These are phyloP conservation scores for Mycosphaerella arachidis DNA, from an alignment of 2,329 filamentous ascomycete species.

Conservation along the genomic window DNA sequence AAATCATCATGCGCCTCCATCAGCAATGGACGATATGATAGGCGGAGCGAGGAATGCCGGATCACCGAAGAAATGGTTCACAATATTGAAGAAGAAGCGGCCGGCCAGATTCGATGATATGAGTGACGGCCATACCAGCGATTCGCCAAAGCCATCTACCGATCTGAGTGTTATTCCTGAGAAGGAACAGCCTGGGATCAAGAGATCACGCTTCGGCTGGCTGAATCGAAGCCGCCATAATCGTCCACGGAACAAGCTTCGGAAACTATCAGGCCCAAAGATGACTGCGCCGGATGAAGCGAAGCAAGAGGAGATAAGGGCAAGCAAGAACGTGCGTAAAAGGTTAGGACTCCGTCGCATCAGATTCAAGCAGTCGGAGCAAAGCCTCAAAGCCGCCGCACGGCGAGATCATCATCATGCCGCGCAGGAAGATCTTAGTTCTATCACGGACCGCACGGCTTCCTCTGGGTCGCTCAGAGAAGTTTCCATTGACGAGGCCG, in stretches of 20 bases:
- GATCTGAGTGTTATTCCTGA: neutral
- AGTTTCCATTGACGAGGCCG: neutral
- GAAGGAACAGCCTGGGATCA: neutral
- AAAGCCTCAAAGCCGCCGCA: neutral
- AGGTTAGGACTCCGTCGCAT: neutral
- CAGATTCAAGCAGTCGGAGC: neutral
- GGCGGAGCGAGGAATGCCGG: neutral
- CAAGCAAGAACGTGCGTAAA: neutral
- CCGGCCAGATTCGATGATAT: neutral
- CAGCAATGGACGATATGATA: neutral
- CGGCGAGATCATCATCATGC: neutral
- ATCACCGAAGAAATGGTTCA: neutral
- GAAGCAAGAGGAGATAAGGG: neutral
- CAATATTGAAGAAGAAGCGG: neutral
- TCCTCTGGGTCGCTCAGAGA: neutral
- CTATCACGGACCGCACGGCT: neutral
- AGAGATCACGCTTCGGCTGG: neutral
- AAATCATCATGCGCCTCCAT: neutral
- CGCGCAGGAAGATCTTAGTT: neutral
- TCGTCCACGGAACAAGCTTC: neutral
- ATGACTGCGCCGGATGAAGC: neutral
- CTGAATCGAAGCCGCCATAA: too few relatives aligned
- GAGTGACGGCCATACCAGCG: neutral
- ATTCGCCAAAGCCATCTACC: neutral
- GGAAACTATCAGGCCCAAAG: neutral